These are phyloP conservation scores for Setomelanomma holmii DNA, from an alignment of 2,329 filamentous ascomycete genomes.

Conservation along the genomic window DNA sequence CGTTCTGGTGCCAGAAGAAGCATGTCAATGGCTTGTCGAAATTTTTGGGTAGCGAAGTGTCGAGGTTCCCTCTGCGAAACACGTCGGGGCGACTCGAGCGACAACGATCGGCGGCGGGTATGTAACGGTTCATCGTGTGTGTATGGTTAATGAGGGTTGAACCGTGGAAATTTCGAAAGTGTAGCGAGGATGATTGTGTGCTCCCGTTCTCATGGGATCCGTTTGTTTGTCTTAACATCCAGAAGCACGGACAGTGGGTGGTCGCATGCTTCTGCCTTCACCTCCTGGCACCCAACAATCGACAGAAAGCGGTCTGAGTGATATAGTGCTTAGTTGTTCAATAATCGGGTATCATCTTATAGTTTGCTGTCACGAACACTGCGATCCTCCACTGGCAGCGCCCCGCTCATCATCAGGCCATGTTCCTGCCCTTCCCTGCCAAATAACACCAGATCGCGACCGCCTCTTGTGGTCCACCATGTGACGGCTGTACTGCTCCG, in stretches of 20 bases:
- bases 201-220: background rate
- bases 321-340: background rate
- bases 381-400: conserved; percentile 46
- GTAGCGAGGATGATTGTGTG: background rate
- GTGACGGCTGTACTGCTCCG: conserved; percentile 77
- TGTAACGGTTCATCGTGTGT: background rate
- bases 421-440: conserved; percentile 60
- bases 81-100: background rate
- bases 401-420: conserved; percentile 65
- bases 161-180: too few relatives aligned
- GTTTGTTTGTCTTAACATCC: background rate
- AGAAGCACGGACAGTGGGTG: background rate
- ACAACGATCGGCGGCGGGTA: background rate
- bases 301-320: background rate
- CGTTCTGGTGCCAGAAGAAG: conserved; percentile 17
- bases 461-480: conserved; percentile 81
- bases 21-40: conserved; percentile 12
- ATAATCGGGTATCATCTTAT: conserved; percentile 40
- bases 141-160: too few relatives aligned
- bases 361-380: conserved; percentile 55
- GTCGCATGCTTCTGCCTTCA: background rate
- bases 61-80: background rate
- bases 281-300: background rate
- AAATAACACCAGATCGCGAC: conserved; percentile 63
- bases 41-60: conserved; percentile 10